These are phyloP conservation scores for Camelina neglecta DNA, from an alignment of 345 rosid species.

Conservation along the genomic window DNA sequence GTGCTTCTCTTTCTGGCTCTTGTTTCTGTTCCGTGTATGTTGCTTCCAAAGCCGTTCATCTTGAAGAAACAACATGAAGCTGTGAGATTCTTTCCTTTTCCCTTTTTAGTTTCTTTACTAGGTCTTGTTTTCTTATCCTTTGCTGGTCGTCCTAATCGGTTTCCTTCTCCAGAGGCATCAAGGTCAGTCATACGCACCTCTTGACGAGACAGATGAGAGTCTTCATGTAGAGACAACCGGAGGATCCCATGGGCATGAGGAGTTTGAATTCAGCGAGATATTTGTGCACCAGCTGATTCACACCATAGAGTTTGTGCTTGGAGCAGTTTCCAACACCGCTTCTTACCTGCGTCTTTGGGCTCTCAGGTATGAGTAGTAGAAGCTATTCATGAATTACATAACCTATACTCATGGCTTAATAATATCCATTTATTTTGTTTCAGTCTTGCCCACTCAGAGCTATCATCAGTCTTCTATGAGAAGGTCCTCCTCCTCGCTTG, in stretches of 20 bases:
- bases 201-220: slow-evolving; percentile 71
- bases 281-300: slow-evolving; percentile 96
- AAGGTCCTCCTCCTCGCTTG: slow-evolving; percentile 88
- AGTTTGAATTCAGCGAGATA: slow-evolving; percentile 93
- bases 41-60: slow-evolving; percentile 90
- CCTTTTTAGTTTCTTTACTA: background rate
- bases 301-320: slow-evolving; percentile 96
- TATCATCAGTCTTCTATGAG: slow-evolving; percentile 93
- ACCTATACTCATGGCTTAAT: background rate
- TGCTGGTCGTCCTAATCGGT: background rate
- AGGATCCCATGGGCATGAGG: slow-evolving; percentile 69
- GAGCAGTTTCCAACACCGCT: slow-evolving; percentile 98
- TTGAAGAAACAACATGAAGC: slow-evolving; percentile 83
- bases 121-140: background rate
- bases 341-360: slow-evolving; percentile 97
- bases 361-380: slow-evolving; percentile 61
- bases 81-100: slow-evolving; percentile 47
- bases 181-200: slow-evolving; percentile 68
- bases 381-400: background rate
- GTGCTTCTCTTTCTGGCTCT: slow-evolving; percentile 77
- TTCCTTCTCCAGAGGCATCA: slow-evolving; percentile 70
- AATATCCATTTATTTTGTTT: slow-evolving; percentile 3
- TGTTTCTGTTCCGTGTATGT: slow-evolving; percentile 97
- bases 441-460: slow-evolving; percentile 95
- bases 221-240: slow-evolving; percentile 65